Percentiles rank a stretch among this genome's conserved stretches.
These are phyloP conservation scores for Ichthyophonus hoferi DNA, from an alignment of 208 protist species.

Conservation along the genomic window DNA sequence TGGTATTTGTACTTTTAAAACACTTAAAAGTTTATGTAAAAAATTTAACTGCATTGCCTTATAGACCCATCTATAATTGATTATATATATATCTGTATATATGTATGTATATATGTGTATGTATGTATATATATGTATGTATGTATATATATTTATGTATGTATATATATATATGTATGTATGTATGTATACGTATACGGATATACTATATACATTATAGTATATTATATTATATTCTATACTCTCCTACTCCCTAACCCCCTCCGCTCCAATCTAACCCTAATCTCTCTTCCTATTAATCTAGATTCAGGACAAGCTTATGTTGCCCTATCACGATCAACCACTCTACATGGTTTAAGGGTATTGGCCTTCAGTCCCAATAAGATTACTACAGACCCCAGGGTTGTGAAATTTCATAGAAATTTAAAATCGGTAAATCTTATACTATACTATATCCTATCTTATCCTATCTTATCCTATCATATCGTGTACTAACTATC, in stretches of 20 bases:
- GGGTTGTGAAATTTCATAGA: background rate
- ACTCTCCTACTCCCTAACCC: background rate
- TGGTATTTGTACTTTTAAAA: background rate
- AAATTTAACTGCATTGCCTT: too few species aligned
- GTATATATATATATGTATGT: too few species aligned
- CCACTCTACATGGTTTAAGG: background rate
- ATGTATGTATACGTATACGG: background rate
- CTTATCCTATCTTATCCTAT: too few species aligned
- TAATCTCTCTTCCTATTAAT: too few species aligned
- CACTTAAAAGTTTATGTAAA: background rate
- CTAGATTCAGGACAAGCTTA: background rate
- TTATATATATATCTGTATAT: background rate
- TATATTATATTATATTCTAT: background rate
- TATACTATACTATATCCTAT: too few species aligned
- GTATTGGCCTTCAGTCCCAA: background rate
- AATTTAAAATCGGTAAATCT: too few species aligned
- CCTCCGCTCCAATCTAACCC: background rate
- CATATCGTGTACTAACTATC: too few species aligned
- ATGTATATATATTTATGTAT: background rate
- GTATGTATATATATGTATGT: background rate
- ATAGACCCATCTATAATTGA: too few species aligned
- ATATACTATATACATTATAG: background rate
- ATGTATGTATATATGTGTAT: background rate
- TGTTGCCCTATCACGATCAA: background rate
- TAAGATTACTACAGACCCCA: conserved; percentile 1